These are phyloP conservation scores for Pythium grandisporangium DNA, from an alignment of 352 stramenopile genomes.

Conservation along the genomic window DNA sequence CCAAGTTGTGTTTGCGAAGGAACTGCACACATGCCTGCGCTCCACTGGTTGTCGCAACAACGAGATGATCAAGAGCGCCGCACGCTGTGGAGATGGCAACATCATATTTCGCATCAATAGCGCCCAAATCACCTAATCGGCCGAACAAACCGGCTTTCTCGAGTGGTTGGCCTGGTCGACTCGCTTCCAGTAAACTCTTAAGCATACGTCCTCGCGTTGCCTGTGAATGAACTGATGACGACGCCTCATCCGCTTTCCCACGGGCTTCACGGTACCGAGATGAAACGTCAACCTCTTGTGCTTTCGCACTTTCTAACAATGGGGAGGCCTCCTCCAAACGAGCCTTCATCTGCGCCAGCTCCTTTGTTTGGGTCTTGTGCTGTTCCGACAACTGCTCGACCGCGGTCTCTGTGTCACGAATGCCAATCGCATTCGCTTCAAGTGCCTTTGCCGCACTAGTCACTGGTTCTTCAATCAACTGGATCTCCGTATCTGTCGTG, in stretches of 20 bases:
- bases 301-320: constrained; percentile 60
- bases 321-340: constrained; percentile 72
- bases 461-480: constrained; percentile 59
- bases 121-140: constrained; percentile 95
- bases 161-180: constrained; percentile 85
- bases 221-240: constrained; percentile 53
- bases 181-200: constrained; percentile 88
- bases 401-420: constrained; percentile 44
- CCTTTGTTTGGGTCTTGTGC: constrained; percentile 31
- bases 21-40: constrained; percentile 95
- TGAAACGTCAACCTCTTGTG: constrained; percentile 32
- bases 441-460: constrained; percentile 76
- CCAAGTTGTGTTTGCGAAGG: constrained; percentile 92
- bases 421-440: constrained; percentile 43
- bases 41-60: constrained; percentile 94
- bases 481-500: constrained; percentile 71
- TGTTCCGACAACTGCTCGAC: constrained; percentile 63
- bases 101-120: constrained; percentile 95
- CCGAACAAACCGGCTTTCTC: constrained; percentile 90
- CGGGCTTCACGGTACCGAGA: constrained; percentile 58
- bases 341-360: constrained; percentile 59
- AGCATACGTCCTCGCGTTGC: constrained; percentile 71
- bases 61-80: constrained; percentile 93
- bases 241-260: constrained; percentile 72
- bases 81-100: constrained; percentile 98